These are phyloP conservation scores for Daldinia eschscholtzii DNA, from an alignment of 2,329 filamentous ascomycete genomes.

Conservation along the genomic window DNA sequence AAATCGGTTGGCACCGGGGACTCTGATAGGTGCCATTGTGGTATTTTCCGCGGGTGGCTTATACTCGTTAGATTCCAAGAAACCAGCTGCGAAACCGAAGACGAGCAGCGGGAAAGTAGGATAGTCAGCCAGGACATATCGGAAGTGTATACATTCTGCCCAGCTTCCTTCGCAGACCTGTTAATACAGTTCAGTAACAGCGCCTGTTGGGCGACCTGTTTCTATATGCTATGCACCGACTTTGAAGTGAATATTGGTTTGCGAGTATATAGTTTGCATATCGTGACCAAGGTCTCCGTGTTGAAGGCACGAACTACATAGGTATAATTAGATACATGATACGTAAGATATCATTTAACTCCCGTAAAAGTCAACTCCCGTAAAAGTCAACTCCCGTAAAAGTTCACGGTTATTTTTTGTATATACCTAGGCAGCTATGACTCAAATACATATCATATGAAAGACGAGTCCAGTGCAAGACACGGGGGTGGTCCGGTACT, in stretches of 20 bases:
- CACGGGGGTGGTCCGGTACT: not conserved
- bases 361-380: too few species aligned
- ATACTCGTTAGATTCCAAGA: slow-evolving; percentile 80
- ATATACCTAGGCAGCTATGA: not conserved
- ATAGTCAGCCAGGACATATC: slow-evolving; percentile 33
- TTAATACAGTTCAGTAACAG: slow-evolving; percentile 21
- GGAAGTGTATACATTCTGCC: slow-evolving; percentile 13
- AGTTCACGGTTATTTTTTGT: not conserved
- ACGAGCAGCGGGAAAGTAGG: slow-evolving; percentile 48
- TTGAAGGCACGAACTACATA: not conserved
- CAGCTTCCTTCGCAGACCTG: slow-evolving; percentile 18
- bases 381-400: too few species aligned
- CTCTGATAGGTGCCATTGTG: slow-evolving; percentile 82
- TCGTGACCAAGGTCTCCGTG: not conserved
- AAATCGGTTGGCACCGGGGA: slow-evolving; percentile 81
- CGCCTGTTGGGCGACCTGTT: not conserved
- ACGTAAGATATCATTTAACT: not conserved
- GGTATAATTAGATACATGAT: not conserved
- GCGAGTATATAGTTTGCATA: not conserved
- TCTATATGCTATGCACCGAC: not conserved
- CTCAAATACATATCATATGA: not conserved
- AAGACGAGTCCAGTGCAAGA: not conserved
- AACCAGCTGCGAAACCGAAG: slow-evolving; percentile 51
- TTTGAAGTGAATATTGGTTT: not conserved
- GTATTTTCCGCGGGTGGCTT: slow-evolving; percentile 93